Evolutionary conservation across 768 basidiomycete genomes (phyloP).

Genomic region (Pleurotus djamor): DNA sequence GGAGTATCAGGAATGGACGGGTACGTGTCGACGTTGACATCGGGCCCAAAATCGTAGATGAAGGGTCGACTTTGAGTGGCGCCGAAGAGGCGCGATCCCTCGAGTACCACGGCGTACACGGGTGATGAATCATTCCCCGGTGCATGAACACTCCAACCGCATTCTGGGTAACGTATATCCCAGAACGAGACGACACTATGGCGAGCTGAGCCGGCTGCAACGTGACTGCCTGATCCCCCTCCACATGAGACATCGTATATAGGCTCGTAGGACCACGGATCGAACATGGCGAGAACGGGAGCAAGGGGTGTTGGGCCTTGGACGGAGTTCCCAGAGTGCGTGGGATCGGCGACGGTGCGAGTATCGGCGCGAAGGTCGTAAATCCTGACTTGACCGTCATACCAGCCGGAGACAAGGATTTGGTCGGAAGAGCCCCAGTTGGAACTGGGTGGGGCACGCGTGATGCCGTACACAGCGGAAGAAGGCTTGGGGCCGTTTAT

Average conservation of each 20-base stretch:
- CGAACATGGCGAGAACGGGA: slow-evolving; percentile 58
- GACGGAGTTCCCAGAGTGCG: slow-evolving; percentile 27
- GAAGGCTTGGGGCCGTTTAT: slow-evolving; percentile 16
- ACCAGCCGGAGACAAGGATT: slow-evolving; percentile 80
- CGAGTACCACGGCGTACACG: slow-evolving; percentile 71
- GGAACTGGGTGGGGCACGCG: slow-evolving; percentile 55
- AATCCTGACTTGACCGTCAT: slow-evolving; percentile 69
- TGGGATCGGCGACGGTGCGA: slow-evolving; percentile 5
- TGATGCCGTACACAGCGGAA: slow-evolving; percentile 75
- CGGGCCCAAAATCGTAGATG: slow-evolving; percentile 78
- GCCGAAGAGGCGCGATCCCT: slow-evolving; percentile 79
- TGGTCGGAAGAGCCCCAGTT: slow-evolving; percentile 72
- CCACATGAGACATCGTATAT: slow-evolving; percentile 77
- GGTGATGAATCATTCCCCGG: slow-evolving; percentile 80
- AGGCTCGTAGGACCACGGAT: slow-evolving; percentile 70
- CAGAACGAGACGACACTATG: slow-evolving; percentile 81
- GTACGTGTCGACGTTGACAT: slow-evolving; percentile 55
- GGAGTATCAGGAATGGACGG: slow-evolving; percentile 21
- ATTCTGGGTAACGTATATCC: slow-evolving; percentile 64
- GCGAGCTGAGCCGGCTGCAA: slow-evolving; percentile 76
- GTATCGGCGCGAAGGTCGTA: slow-evolving; percentile 63
- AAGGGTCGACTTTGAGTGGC: slow-evolving; percentile 76
- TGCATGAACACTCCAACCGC: slow-evolving; percentile 78
- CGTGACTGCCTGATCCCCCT: slow-evolving; percentile 61
- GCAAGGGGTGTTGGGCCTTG: slow-evolving; percentile 28